These are phyloP conservation scores for Neurospora sp. DNA, from an alignment of 495 filamentous ascomycete species.

Conservation along the genomic window DNA sequence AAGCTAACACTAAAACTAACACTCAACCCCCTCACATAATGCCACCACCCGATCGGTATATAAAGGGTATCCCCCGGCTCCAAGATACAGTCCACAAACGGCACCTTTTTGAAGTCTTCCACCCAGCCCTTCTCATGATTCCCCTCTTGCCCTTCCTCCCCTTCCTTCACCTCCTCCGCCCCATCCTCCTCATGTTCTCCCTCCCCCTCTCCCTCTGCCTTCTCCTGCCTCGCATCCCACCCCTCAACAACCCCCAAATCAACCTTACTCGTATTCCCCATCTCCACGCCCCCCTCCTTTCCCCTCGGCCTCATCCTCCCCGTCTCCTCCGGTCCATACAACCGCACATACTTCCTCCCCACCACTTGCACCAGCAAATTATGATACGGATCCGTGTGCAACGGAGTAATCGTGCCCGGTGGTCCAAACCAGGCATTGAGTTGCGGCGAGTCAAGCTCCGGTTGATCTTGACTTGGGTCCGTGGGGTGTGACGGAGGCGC, in stretches of 20 bases:
- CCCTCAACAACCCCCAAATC: slow-evolving; percentile 57
- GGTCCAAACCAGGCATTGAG: slow-evolving; percentile 95
- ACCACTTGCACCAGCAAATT: slow-evolving; percentile 89
- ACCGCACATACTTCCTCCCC: slow-evolving; percentile 78
- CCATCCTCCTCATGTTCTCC: not conserved
- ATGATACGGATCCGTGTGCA: slow-evolving; percentile 91
- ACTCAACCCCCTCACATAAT: slow-evolving; percentile 81
- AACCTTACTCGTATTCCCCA: slow-evolving; percentile 78
- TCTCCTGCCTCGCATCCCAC: slow-evolving; percentile 31
- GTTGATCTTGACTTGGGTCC: slow-evolving; percentile 39
- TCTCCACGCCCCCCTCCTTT: slow-evolving; percentile 67
- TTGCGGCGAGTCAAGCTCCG: slow-evolving; percentile 40
- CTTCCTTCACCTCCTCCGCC: slow-evolving; percentile 9
- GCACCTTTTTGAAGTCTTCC: slow-evolving; percentile 45
- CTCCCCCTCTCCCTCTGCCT: slow-evolving; percentile 5
- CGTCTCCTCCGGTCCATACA: slow-evolving; percentile 63
- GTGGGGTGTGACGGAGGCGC: slow-evolving; percentile 44
- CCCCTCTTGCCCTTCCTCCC: slow-evolving; percentile 27
- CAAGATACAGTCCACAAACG: slow-evolving; percentile 71
- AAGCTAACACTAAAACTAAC: slow-evolving; percentile 94
- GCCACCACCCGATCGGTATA: slow-evolving; percentile 96
- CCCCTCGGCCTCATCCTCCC: slow-evolving; percentile 52
- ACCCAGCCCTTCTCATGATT: slow-evolving; percentile 48
- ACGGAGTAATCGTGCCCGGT: slow-evolving; percentile 73
- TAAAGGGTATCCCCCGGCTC: slow-evolving; percentile 77